Conservation (phyloP, 768 basidiomycete species). For the Kwoniella mangroviensis region DNA sequence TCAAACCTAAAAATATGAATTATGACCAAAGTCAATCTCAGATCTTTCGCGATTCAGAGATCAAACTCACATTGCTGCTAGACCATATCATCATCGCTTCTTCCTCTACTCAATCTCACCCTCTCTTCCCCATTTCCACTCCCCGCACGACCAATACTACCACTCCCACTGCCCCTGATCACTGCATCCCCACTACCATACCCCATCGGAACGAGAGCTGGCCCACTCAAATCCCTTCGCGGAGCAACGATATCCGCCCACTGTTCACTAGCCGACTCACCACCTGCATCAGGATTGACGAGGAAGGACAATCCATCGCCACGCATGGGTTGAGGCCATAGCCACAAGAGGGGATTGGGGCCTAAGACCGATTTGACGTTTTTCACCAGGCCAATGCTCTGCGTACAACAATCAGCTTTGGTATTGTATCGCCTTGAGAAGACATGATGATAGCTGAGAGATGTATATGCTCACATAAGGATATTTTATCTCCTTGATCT, state of each 20-base stretch:
- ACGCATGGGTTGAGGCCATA: slow-evolving; percentile 70
- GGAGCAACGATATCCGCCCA: slow-evolving; percentile 50
- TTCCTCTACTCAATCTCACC: slow-evolving; percentile 17
- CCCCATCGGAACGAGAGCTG: slow-evolving; percentile 26
- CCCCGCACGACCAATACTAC: slow-evolving; percentile 23
- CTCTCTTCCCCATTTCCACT: slow-evolving; percentile 18
- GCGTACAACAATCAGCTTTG: neutral
- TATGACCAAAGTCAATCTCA: slow-evolving; percentile 13
- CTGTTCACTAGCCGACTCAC: slow-evolving; percentile 48
- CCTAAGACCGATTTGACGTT: slow-evolving; percentile 84
- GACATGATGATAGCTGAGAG: neutral
- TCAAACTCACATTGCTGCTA: slow-evolving; percentile 5
- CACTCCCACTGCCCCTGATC: slow-evolving; percentile 26
- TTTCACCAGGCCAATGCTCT: slow-evolving; percentile 77
- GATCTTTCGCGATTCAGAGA: neutral
- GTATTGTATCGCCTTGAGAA: neutral
- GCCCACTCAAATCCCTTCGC: slow-evolving; percentile 18
- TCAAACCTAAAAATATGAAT: slow-evolving; percentile 4
- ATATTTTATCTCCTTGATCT: slow-evolving; percentile 87
- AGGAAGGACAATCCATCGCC: slow-evolving; percentile 80
- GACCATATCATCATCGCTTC: slow-evolving; percentile 29
- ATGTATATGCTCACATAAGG: slow-evolving; percentile 72
- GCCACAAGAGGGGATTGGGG: slow-evolving; percentile 75
- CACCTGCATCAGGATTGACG: slow-evolving; percentile 63
- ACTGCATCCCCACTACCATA: slow-evolving; percentile 23